Conservation (phyloP, 345 rosid genomes). For the Eutrema yunnanense region DNA sequence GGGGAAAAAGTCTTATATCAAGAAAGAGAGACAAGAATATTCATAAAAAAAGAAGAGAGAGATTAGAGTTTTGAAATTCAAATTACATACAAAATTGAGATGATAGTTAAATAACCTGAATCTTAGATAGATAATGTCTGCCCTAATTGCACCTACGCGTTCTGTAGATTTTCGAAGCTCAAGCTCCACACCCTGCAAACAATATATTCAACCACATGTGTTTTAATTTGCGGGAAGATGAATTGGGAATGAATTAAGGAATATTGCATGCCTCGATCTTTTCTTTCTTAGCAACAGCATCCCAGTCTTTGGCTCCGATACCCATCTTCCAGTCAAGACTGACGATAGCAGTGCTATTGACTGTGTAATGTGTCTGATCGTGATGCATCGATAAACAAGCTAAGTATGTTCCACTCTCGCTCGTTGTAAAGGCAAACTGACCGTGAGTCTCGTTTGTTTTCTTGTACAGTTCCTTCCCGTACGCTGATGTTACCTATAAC, state of each 20-base stretch:
- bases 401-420: conserved; percentile 61
- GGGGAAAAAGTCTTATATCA: background rate
- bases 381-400: conserved; percentile 44
- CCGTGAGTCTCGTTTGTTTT: conserved; percentile 55
- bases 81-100: background rate
- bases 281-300: conserved; percentile 27
- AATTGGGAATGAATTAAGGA: background rate
- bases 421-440: conserved; percentile 68
- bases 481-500: conserved; percentile 73
- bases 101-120: conserved; percentile 4
- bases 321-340: conserved; percentile 26
- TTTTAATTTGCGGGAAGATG: background rate
- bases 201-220: background rate
- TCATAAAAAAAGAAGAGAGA: background rate
- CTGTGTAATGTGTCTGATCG: conserved; percentile 20
- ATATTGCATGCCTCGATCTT: conserved; percentile 17
- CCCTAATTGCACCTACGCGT: background rate
- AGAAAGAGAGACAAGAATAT: background rate
- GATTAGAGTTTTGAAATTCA: background rate
- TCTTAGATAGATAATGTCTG: conserved; percentile 10
- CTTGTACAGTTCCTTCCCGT: conserved; percentile 64
- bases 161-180: conserved; percentile 8
- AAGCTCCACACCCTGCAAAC: conserved; percentile 30
- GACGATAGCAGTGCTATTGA: conserved; percentile 1
- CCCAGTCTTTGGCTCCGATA: conserved; percentile 21